Evolutionary conservation across 257 asterid genomes (phyloP).

Genomic region (Scutellaria galericulata): DNA sequence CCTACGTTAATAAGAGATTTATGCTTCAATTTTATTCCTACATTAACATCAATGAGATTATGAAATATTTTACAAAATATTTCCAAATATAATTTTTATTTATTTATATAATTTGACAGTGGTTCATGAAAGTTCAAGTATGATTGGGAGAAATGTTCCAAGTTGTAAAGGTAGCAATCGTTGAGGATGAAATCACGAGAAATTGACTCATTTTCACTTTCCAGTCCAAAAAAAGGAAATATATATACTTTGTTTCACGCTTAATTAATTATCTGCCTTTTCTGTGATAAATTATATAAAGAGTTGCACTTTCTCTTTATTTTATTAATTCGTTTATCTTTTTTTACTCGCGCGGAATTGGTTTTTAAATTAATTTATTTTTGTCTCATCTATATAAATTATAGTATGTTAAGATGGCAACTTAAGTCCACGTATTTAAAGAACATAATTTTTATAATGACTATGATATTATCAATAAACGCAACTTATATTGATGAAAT

Average conservation of each 20-base stretch:
- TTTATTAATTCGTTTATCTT: not conserved
- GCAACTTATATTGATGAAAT: too few species aligned
- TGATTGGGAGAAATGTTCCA: constrained; percentile 24
- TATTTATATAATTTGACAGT: not conserved
- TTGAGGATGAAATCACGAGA: constrained; percentile 29
- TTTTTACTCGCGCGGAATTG: not conserved
- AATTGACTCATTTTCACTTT: not conserved
- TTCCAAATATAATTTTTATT: too few species aligned
- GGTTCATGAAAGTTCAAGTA: constrained; percentile 29
- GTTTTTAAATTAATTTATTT: too few species aligned
- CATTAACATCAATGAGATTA: not conserved
- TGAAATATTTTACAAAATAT: too few species aligned
- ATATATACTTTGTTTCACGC: not conserved
- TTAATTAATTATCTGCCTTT: not conserved
- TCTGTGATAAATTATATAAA: not conserved
- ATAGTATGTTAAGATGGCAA: too few species aligned
- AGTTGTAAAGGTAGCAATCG: constrained; percentile 20
- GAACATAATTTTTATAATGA: too few species aligned
- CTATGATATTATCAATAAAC: too few species aligned
- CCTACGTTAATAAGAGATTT: not conserved
- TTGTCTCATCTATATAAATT: too few species aligned
- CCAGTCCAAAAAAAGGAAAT: not conserved
- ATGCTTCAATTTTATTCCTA: not conserved
- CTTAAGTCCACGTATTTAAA: too few species aligned
- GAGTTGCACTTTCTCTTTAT: not conserved